These are phyloP conservation scores for Zasmidium angulare DNA, from an alignment of 2,329 filamentous ascomycete genomes.

Conservation along the genomic window DNA sequence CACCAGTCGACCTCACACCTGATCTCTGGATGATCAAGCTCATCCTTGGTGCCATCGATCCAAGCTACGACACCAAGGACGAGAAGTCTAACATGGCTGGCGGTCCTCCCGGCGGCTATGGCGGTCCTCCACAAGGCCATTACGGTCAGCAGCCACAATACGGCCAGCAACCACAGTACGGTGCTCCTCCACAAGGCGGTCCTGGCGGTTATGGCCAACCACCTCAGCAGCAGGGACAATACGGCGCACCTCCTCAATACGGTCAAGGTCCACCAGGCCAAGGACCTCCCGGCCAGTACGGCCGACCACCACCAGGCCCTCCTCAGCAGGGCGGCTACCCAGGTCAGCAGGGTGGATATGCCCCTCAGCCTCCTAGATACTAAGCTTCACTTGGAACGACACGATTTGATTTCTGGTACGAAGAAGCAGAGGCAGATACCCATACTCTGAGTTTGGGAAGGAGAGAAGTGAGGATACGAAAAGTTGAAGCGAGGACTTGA, in stretches of 20 bases:
- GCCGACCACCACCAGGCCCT: not conserved
- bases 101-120: constrained; percentile 22
- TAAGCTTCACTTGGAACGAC: not conserved
- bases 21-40: constrained; percentile 68
- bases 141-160: constrained; percentile 32
- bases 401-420: not conserved
- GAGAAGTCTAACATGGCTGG: constrained; percentile 48
- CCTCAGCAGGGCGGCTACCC: not conserved
- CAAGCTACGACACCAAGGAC: constrained; percentile 65
- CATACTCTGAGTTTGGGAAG: not conserved
- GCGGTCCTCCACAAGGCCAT: constrained; percentile 33
- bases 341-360: constrained; percentile 26
- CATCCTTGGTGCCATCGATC: constrained; percentile 66
- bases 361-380: constrained; percentile 22
- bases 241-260: constrained; percentile 12
- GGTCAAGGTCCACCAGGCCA: not conserved
- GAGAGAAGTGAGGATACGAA: not conserved
- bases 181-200: constrained; percentile 1
- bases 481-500: not conserved
- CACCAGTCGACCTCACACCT: constrained; percentile 62
- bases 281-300: not conserved
- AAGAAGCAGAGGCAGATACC: not conserved
- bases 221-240: constrained; percentile 28
- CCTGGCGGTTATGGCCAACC: constrained; percentile 35
- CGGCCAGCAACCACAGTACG: constrained; percentile 27